Percentiles rank a stretch among this genome's conserved stretches.
Conservation (phyloP, 345 rosid species). For the Capsella bursapastoris region DNA sequence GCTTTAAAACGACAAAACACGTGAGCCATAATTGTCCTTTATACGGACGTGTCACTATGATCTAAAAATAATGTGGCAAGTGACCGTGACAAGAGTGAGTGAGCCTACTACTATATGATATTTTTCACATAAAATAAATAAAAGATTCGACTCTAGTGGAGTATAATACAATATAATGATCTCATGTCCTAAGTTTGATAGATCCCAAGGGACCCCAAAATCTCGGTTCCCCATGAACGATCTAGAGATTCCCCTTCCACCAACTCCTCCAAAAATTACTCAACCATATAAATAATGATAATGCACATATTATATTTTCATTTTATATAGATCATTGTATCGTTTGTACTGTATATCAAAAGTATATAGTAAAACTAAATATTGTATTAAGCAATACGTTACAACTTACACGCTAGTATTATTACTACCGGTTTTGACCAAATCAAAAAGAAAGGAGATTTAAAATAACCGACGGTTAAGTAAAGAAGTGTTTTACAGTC, state of each 20-base stretch:
- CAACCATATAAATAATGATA: background rate
- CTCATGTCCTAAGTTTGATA: background rate
- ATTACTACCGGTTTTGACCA: too few species aligned
- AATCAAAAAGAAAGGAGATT: too few species aligned
- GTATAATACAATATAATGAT: background rate
- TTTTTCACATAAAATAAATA: background rate
- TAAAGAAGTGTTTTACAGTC: too few species aligned
- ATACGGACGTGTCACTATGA: slow-evolving; percentile 11
- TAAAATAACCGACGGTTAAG: too few species aligned
- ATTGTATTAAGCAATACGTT: too few species aligned
- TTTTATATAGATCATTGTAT: too few species aligned
- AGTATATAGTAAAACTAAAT: background rate
- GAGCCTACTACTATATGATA: background rate
- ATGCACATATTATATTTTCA: too few species aligned
- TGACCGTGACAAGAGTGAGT: slow-evolving; percentile 27
- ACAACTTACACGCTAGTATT: background rate
- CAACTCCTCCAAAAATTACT: slow-evolving; percentile 17
- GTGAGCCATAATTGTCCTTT: slow-evolving; percentile 36
- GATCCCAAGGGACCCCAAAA: slow-evolving; percentile 39
- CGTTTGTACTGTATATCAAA: too few species aligned
- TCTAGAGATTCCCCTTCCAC: slow-evolving; percentile 45
- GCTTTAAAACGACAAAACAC: slow-evolving; percentile 26
- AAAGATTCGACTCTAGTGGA: slow-evolving; percentile 22
- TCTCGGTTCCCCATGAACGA: slow-evolving; percentile 25
- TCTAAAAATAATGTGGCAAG: background rate